phyloP scores from a whole-genome alignment of 164 flowering plant genomes.

The Liriodendron chinense region DNA sequence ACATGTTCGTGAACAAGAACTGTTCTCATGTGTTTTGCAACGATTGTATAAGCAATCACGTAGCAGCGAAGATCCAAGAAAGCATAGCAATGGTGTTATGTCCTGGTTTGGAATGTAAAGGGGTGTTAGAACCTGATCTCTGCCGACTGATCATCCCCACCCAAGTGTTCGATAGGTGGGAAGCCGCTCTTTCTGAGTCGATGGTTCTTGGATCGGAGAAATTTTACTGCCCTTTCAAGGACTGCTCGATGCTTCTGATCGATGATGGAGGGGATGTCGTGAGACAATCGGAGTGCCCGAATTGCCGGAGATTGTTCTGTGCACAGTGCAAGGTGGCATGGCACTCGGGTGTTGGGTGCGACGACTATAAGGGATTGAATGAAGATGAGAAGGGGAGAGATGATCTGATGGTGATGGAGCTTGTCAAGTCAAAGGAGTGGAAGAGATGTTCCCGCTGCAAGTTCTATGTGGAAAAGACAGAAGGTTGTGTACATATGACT shows the following conservation, averaged over 20 bases:
- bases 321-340: conserved; percentile 39
- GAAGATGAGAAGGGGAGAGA: conserved; percentile 19
- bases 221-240: conserved; percentile 23
- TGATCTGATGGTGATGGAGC: conserved; percentile 32
- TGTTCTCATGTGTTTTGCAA: conserved; percentile 22
- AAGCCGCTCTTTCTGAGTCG: conserved; percentile 6
- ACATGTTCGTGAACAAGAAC: conserved; percentile 12
- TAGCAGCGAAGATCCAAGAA: conserved; percentile 15
- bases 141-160: conserved; percentile 11
- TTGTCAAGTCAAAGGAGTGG: conserved; percentile 43
- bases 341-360: conserved; percentile 32
- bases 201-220: neutral
- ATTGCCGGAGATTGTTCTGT: conserved; percentile 40
- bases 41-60: conserved; percentile 20
- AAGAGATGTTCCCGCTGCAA: conserved; percentile 45
- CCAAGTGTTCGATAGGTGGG: conserved; percentile 15
- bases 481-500: conserved; percentile 36
- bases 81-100: conserved; percentile 11
- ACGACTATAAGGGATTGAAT: conserved; percentile 20
- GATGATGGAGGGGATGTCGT: conserved; percentile 14
- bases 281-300: conserved; percentile 31
- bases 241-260: conserved; percentile 15
- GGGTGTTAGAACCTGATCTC: conserved; percentile 17
- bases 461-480: conserved; percentile 38
- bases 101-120: conserved; percentile 15